Evolutionary conservation across 2,329 filamentous ascomycete genomes (phyloP).

Genomic region (Passalora sequoiae): DNA sequence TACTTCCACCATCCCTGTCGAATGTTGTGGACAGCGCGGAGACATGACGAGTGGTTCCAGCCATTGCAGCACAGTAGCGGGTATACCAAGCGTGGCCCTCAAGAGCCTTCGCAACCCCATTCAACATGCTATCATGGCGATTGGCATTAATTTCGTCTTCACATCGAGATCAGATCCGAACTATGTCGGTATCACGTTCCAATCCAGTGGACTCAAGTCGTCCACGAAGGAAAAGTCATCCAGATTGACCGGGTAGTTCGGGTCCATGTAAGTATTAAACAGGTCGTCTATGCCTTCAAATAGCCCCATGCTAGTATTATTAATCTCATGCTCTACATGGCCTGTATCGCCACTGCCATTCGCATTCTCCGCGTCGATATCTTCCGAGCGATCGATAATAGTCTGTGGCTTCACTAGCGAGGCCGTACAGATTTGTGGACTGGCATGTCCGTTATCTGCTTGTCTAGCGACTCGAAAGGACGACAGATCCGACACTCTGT

Average conservation of each 20-base stretch:
- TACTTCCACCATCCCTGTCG: too few relatives aligned
- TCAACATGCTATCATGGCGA: too few relatives aligned
- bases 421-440: slow-evolving; percentile 20
- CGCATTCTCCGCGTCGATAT: slow-evolving; percentile 3
- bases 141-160: too few relatives aligned
- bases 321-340: neutral
- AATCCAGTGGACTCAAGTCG: slow-evolving; percentile 25
- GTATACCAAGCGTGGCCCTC: too few relatives aligned
- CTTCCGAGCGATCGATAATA: slow-evolving; percentile 14
- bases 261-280: slow-evolving; percentile 33
- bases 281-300: slow-evolving; percentile 35
- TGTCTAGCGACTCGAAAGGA: slow-evolving; percentile 24
- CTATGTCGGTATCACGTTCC: slow-evolving; percentile 13
- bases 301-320: slow-evolving; percentile 12
- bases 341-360: slow-evolving; percentile 2
- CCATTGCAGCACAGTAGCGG: too few relatives aligned
- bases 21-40: too few relatives aligned
- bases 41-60: too few relatives aligned
- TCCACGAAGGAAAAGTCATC: slow-evolving; percentile 33
- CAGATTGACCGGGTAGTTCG: slow-evolving; percentile 32
- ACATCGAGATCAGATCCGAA: too few relatives aligned
- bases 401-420: slow-evolving; percentile 20
- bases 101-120: too few relatives aligned
- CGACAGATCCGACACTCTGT: slow-evolving; percentile 25
- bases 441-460: slow-evolving; percentile 10